Conservation (phyloP, 202 grass and related monocot genomes). For the Schoenoplectus tabernaemontani region DNA sequence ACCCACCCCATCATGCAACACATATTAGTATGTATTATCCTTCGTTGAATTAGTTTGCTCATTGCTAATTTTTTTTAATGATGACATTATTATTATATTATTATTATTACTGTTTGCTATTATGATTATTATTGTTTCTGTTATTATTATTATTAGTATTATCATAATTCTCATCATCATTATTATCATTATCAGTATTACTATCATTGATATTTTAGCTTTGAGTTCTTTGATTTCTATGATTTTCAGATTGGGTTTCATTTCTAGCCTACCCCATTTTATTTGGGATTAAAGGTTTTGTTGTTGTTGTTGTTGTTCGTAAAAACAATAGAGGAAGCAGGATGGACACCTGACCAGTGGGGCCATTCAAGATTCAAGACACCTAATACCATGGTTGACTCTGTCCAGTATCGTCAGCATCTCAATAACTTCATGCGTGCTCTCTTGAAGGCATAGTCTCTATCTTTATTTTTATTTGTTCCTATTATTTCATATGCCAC, state of each 20-base stretch:
- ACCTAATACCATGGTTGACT: slow-evolving; percentile 47
- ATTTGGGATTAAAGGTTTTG: too few species aligned
- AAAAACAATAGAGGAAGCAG: slow-evolving; percentile 69
- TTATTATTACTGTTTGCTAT: too few species aligned
- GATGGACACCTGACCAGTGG: slow-evolving; percentile 94
- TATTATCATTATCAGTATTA: too few species aligned
- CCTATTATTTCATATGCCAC: neutral
- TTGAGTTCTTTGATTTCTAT: too few species aligned
- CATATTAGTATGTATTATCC: neutral
- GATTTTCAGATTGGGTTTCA: too few species aligned
- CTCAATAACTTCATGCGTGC: slow-evolving; percentile 60
- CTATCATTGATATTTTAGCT: too few species aligned
- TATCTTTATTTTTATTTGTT: slow-evolving; percentile 22
- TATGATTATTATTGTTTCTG: too few species aligned
- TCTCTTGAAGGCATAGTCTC: slow-evolving; percentile 69
- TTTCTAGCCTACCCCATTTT: too few species aligned
- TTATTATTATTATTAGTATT: too few species aligned
- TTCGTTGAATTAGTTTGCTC: slow-evolving; percentile 6
- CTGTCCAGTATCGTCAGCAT: slow-evolving; percentile 64
- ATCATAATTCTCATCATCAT: too few species aligned
- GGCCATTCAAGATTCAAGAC: slow-evolving; percentile 88
- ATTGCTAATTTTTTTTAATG: neutral
- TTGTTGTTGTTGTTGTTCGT: too few species aligned
- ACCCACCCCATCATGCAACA: neutral
- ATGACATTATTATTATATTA: neutral